These are phyloP conservation scores for Aspergillus ostianus DNA, from an alignment of 495 filamentous ascomycete species.

Conservation along the genomic window DNA sequence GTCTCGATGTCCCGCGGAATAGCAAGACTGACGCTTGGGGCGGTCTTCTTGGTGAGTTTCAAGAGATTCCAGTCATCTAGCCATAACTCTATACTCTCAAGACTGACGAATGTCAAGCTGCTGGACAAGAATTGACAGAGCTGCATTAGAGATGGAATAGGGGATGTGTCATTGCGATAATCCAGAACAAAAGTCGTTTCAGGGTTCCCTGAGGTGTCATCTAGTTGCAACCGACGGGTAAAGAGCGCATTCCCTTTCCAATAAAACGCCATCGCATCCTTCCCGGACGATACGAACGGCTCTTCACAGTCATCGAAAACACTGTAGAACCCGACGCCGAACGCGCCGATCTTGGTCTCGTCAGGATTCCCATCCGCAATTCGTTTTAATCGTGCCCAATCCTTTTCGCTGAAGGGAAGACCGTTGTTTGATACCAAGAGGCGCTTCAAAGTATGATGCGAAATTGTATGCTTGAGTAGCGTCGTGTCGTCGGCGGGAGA, in stretches of 20 bases:
- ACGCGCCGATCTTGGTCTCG: constrained; percentile 97
- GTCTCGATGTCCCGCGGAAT: constrained; percentile 80
- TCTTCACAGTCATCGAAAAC: constrained; percentile 98
- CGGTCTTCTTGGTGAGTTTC: constrained; percentile 75
- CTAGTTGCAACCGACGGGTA: constrained; percentile 74
- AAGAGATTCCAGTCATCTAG: constrained; percentile 84
- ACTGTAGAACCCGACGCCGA: constrained; percentile 98
- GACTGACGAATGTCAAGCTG: constrained; percentile 91
- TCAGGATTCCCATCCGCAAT: constrained; percentile 99
- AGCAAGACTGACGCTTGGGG: constrained; percentile 66
- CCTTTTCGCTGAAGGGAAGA: constrained; percentile 74
- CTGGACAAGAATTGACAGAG: constrained; percentile 90
- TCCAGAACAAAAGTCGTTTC: constrained; percentile 91
- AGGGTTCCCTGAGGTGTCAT: constrained; percentile 52
- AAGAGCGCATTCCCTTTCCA: constrained; percentile 96
- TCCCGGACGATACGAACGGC: constrained; percentile 89
- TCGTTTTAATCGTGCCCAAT: constrained; percentile 91
- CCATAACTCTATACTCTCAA: constrained; percentile 84
- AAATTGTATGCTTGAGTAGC: constrained; percentile 75
- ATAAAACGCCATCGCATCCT: constrained; percentile 95
- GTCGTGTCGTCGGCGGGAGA: constrained; percentile 62
- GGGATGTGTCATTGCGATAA: constrained; percentile 81
- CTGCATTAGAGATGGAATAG: constrained; percentile 78
- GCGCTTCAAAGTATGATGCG: constrained; percentile 78
- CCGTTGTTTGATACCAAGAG: constrained; percentile 90